Evolutionary conservation across 768 basidiomycete species (phyloP).

Genomic region (Boletus bicolor): DNA sequence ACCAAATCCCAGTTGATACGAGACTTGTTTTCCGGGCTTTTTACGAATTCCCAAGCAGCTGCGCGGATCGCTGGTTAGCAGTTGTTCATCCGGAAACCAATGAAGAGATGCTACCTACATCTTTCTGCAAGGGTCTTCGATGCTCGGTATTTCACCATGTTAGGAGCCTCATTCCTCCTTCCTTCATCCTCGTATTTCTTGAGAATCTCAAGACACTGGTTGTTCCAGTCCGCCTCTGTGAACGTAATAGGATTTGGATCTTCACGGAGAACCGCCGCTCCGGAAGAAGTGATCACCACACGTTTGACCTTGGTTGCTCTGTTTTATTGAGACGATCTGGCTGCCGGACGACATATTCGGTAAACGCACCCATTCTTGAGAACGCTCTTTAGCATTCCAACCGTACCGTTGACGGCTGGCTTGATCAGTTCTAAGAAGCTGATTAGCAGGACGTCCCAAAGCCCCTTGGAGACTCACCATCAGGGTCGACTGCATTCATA

Average conservation of each 20-base stretch:
- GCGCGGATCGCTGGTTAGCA: neutral
- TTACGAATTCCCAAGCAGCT: conserved; percentile 51
- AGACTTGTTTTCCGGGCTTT: conserved; percentile 27
- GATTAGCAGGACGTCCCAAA: neutral
- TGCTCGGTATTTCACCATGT: conserved; percentile 47
- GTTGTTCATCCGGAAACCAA: neutral
- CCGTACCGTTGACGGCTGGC: conserved; percentile 73
- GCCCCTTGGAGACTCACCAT: conserved; percentile 20
- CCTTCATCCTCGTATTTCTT: conserved; percentile 48
- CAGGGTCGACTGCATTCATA: conserved; percentile 42
- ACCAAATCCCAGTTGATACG: conserved; percentile 39
- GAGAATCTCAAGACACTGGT: conserved; percentile 38
- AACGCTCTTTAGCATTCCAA: conserved; percentile 57
- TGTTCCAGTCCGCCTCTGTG: conserved; percentile 61
- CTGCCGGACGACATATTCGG: neutral
- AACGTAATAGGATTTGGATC: conserved; percentile 30
- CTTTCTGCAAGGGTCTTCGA: conserved; percentile 66
- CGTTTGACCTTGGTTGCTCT: conserved; percentile 52
- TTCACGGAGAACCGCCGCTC: conserved; percentile 42
- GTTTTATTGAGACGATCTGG: neutral
- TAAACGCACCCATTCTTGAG: conserved; percentile 47
- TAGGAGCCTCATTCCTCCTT: conserved; percentile 33
- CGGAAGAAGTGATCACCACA: conserved; percentile 66
- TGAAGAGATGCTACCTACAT: conserved; percentile 29
- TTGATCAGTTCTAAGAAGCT: conserved; percentile 51